Evolutionary conservation across 768 basidiomycete genomes (phyloP), one percentile per base, ranked within the genome.

Genomic region (Pulveroboletus sp.): DNA sequence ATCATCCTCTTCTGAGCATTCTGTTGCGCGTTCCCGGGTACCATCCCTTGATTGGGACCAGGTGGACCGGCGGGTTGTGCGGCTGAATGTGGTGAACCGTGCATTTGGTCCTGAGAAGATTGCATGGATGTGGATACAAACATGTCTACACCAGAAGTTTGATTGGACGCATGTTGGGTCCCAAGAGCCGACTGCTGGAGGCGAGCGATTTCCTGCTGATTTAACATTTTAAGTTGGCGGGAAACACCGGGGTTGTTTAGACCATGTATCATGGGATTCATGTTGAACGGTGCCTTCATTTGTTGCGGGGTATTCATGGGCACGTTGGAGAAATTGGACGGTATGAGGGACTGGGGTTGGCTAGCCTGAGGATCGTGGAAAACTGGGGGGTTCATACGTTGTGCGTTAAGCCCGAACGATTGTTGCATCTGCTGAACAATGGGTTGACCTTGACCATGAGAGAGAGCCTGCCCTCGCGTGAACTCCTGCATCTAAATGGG

Each of bases 61-160:
- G 58, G 43, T 5, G 55, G 51, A 14, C 54, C 65, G 4, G 56
- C 49, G 17, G 62, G 27, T 27, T 64, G 67, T 27, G 55, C 44
- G 8, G 53, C 17, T 14, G 65, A 56, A 64, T 74, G 71, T n/a
- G 77, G 82, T 24, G 78, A 78, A 6, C 75, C 70, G 10, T 75
- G 78, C 58, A 81, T 70, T 23, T 69, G 72, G 23, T 78, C 75
- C 53, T 68, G 57, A 25, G 64, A 64, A 24, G 64, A 45, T 13
- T 56, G 63, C 65, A 78, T 71, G 21, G 68, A 69, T n/a, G 77
- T 67, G 8, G 78, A 64, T 19, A 74, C 57, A 60, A 82, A 81
- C 56, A 78, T 72, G 47, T 81, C 80, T 19, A 66, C 53, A 9
- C 70, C 57, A 19, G 70, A 54, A 0, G 66, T 43, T 50, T 74